Percentiles rank a stretch among this genome's conserved stretches.
phyloP scores from a whole-genome alignment of 352 stramenopile species.

The Pythium aquatile region DNA sequence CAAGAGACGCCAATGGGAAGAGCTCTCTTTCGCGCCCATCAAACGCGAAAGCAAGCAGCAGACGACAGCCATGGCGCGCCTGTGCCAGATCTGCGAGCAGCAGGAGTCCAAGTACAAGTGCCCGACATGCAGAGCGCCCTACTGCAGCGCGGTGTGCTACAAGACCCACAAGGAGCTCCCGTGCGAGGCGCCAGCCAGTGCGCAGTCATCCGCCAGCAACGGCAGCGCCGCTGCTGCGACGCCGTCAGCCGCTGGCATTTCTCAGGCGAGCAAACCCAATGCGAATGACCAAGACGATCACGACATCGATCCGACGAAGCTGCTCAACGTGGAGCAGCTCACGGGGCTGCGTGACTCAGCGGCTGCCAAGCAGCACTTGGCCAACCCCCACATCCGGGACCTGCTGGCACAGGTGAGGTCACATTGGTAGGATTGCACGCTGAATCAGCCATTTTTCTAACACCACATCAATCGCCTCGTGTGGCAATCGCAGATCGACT shows the following conservation, averaged over 20 bases:
- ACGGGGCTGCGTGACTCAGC: constrained; percentile 32
- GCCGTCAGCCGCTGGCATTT: not conserved
- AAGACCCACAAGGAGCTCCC: constrained; percentile 77
- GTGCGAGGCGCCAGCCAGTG: constrained; percentile 31
- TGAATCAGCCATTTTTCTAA: not conserved
- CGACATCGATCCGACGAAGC: constrained; percentile 33
- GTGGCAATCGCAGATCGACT: constrained; percentile 49
- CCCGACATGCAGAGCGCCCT: constrained; percentile 59
- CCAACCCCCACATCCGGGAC: constrained; percentile 46
- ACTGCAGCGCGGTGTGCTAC: constrained; percentile 78
- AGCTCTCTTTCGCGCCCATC: not conserved
- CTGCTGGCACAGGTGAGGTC: constrained; percentile 50
- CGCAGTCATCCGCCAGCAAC: constrained; percentile 6
- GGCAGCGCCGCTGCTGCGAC: not conserved
- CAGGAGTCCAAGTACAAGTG: constrained; percentile 84
- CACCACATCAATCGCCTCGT: not conserved
- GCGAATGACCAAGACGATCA: constrained; percentile 33
- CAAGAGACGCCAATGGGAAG: constrained; percentile 10
- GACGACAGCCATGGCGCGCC: constrained; percentile 32
- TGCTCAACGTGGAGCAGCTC: constrained; percentile 60
- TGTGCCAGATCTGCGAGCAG: constrained; percentile 54
- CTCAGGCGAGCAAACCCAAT: not conserved
- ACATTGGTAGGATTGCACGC: not conserved
- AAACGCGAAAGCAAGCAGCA: not conserved
- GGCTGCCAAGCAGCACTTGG: constrained; percentile 40